Percentiles rank a stretch among this genome's conserved stretches.
These are phyloP conservation scores for Aquilaria yunnanensis DNA, from an alignment of 345 rosid genomes.

Conservation along the genomic window DNA sequence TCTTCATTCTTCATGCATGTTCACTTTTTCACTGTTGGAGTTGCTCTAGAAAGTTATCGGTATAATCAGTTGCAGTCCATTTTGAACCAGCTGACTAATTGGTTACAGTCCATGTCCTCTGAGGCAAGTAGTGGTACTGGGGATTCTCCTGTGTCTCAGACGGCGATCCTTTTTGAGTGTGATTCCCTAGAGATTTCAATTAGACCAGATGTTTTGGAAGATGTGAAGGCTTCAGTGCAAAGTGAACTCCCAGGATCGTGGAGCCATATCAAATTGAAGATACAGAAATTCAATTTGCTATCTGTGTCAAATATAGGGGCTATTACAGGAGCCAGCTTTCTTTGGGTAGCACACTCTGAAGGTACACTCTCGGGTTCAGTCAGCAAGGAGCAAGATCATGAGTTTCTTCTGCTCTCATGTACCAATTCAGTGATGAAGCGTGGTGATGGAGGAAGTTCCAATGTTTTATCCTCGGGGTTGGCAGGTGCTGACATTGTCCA, in stretches of 20 bases:
- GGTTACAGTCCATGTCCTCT: constrained; percentile 29
- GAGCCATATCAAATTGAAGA: constrained; percentile 52
- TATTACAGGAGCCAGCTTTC: constrained; percentile 47
- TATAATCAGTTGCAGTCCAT: constrained; percentile 38
- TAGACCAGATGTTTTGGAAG: constrained; percentile 48
- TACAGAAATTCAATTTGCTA: constrained; percentile 52
- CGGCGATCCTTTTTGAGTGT: constrained; percentile 67
- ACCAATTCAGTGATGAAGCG: constrained; percentile 79
- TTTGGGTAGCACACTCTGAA: constrained; percentile 81
- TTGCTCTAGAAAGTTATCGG: constrained; percentile 43
- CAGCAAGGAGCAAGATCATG: constrained; percentile 44
- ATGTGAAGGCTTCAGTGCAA: constrained; percentile 51
- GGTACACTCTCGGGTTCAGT: constrained; percentile 74
- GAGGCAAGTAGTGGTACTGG: constrained; percentile 23
- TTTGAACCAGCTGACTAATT: constrained; percentile 39
- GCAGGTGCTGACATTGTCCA: constrained; percentile 84
- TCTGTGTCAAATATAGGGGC: constrained; percentile 76
- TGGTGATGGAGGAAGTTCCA: constrained; percentile 95
- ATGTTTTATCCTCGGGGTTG: constrained; percentile 68
- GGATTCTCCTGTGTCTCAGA: constrained; percentile 35
- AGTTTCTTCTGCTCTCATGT: constrained; percentile 74
- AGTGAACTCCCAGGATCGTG: constrained; percentile 90
- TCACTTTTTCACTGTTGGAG: constrained; percentile 36
- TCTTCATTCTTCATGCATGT: constrained; percentile 57
- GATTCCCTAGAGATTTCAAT: constrained; percentile 62